Percentiles rank a stretch among this genome's conserved stretches.
phyloP scores from a whole-genome alignment of 2,329 filamentous ascomycete genomes.

The Cladophialophora exuberans region DNA sequence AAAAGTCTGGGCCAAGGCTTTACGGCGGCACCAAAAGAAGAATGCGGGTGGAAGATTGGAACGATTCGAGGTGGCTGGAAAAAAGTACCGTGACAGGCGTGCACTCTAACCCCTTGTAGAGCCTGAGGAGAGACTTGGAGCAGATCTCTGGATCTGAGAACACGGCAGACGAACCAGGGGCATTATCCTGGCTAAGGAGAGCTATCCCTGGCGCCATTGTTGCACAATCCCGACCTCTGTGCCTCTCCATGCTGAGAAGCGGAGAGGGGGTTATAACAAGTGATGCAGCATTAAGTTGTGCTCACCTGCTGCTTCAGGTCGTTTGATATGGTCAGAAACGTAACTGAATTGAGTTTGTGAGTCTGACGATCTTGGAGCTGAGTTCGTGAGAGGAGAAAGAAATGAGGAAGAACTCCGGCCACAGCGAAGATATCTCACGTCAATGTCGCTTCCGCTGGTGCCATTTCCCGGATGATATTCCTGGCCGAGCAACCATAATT shows the following conservation, averaged over 20 bases:
- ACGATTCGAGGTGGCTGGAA: conserved; percentile 17
- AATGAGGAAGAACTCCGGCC: conserved; percentile 10
- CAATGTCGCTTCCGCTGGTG: conserved; percentile 19
- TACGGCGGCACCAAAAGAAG: background rate
- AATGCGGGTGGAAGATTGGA: conserved; percentile 14
- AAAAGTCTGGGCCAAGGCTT: background rate
- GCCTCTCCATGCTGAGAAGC: too few species aligned
- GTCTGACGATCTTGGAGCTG: conserved; percentile 2
- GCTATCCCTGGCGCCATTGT: conserved; percentile 18
- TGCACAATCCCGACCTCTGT: conserved; percentile 19
- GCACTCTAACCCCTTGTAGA: conserved; percentile 5
- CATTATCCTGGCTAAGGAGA: background rate
- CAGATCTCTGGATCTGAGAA: conserved; percentile 28
- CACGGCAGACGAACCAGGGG: conserved; percentile 12
- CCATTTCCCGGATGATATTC: conserved; percentile 23
- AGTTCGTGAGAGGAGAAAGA: background rate
- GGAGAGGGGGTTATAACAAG: too few species aligned
- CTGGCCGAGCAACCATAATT: conserved; percentile 23
- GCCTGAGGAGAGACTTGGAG: conserved; percentile 18
- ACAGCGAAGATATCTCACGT: conserved; percentile 24
- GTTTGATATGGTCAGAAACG: conserved; percentile 12
- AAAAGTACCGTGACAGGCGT: conserved; percentile 3
- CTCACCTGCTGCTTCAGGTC: conserved; percentile 9
- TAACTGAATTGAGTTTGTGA: background rate
- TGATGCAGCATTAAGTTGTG: conserved; percentile 13